Base-by-base conservation (phyloP, 2,329 filamentous ascomycete genomes). In the Diaporthe citriasiana region DNA sequence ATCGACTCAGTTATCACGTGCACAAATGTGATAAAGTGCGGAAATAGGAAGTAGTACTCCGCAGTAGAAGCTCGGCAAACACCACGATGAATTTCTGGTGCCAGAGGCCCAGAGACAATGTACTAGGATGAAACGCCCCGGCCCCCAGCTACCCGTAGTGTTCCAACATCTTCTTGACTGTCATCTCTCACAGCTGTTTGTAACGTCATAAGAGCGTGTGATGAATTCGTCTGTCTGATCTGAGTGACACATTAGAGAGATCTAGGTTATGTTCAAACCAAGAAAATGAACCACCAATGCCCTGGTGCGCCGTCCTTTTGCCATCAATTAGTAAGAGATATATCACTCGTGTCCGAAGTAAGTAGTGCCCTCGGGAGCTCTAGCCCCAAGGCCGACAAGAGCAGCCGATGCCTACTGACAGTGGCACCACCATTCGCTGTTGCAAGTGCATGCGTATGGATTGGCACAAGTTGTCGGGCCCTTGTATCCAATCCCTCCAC, bases 361-460 rank as follows among this genome's bases (percentile, higher is more conserved):
- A n/a, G 30, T 6, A 25, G 17, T 25, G n/a, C 17, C 42, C 15
- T 47, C 42, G 4, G 42, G 15, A n/a, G 19, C 27, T 27, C 59
- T 40, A 22, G 40, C 9, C 22, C 60, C 30, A 50, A 35, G 10
- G 15, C 42, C 33, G 42, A 17, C 4, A 4, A 38, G 30, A 35
- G 27, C 10, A 38, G 60, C 40, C 45, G 27, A 22, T 35, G 30
- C 42, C 42, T 73, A 72, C 33, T 75, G 55, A 30, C 73, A 75
- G 50, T 73, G 71, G 47, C 70, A 73, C 73, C 73, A 75, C 73
- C 73, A 75, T 15, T 59, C 22, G 59, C 71, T 75, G 5, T 19
- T 35, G 55, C 71, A 73, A 35, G 19, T 22, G 60, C 73, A 75
- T 6, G 57, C 55, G 22, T 71, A 75, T 19, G 74, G 59, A 15